These are phyloP conservation scores for Fallopia convolvulus DNA, from an alignment of 148 eudicot species.

Conservation along the genomic window DNA sequence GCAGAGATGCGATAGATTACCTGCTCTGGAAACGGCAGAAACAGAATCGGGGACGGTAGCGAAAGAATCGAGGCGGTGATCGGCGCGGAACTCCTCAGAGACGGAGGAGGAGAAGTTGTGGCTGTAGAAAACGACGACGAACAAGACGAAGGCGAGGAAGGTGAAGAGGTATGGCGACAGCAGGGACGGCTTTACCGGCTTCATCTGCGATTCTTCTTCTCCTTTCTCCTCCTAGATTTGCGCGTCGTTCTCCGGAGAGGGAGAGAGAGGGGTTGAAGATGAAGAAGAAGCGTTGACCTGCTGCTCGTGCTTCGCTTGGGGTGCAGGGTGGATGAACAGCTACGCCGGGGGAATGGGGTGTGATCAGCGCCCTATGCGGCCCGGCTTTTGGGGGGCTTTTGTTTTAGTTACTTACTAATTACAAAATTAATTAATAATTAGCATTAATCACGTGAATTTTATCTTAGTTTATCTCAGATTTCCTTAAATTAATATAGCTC, in stretches of 20 bases:
- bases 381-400: too few relatives aligned
- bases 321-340: slow-evolving; percentile 5
- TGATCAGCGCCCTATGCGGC: too few relatives aligned
- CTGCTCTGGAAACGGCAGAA: not conserved
- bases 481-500: too few relatives aligned
- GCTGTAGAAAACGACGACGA: slow-evolving; percentile 50
- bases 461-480: too few relatives aligned
- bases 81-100: not conserved
- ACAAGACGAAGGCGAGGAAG: slow-evolving; percentile 50
- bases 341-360: too few relatives aligned
- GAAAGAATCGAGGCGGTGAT: not conserved
- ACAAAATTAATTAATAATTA: too few relatives aligned
- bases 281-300: slow-evolving; percentile 1
- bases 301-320: not conserved
- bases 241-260: not conserved
- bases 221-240: not conserved
- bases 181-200: not conserved
- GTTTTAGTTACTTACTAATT: too few relatives aligned
- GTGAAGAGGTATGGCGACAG: slow-evolving; percentile 35
- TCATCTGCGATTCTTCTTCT: not conserved
- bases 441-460: too few relatives aligned
- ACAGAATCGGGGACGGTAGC: not conserved
- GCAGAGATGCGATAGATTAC: not conserved
- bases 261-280: not conserved
- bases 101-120: slow-evolving; percentile 48